Conservation (phyloP, 2,329 filamentous ascomycete species). For the Coleophoma eucalyptorum region DNA sequence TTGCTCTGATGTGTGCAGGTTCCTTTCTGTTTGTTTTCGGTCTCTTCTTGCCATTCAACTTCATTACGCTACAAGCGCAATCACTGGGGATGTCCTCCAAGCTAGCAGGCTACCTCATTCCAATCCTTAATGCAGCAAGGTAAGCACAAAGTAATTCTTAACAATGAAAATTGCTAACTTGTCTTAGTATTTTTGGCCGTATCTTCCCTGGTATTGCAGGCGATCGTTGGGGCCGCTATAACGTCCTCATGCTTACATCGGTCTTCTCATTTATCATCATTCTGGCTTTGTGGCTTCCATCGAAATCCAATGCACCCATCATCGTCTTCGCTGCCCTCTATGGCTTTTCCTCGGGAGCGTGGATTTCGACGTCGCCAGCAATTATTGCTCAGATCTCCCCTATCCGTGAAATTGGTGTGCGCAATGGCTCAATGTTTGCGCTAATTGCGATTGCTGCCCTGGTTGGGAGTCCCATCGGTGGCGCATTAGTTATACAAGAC, state of each 20-base stretch:
- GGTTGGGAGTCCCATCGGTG: conserved; percentile 64
- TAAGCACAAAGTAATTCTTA: conserved; percentile 13
- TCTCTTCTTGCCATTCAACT: conserved; percentile 51
- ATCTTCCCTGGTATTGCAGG: conserved; percentile 49
- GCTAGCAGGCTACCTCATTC: conserved; percentile 47
- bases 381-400: conserved; percentile 69
- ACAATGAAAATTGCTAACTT: conserved; percentile 6
- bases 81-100: conserved; percentile 40
- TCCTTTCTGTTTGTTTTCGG: conserved; percentile 45
- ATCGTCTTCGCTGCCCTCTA: conserved; percentile 65
- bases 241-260: conserved; percentile 46
- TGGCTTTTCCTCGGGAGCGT: conserved; percentile 65
- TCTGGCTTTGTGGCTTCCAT: conserved; percentile 50
- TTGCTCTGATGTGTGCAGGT: conserved; percentile 30
- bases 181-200: conserved; percentile 45
- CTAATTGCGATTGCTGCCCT: conserved; percentile 61
- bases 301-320: conserved; percentile 48
- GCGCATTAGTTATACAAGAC: conserved; percentile 50
- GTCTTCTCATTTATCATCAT: conserved; percentile 40
- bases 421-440: conserved; percentile 62
- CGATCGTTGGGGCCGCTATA: conserved; percentile 50
- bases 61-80: conserved; percentile 35
- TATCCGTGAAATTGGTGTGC: conserved; percentile 64
- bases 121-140: conserved; percentile 47
- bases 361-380: conserved; percentile 58